Base-by-base conservation (phyloP, 179 eudicot species). In the Spergularia azorica region DNA sequence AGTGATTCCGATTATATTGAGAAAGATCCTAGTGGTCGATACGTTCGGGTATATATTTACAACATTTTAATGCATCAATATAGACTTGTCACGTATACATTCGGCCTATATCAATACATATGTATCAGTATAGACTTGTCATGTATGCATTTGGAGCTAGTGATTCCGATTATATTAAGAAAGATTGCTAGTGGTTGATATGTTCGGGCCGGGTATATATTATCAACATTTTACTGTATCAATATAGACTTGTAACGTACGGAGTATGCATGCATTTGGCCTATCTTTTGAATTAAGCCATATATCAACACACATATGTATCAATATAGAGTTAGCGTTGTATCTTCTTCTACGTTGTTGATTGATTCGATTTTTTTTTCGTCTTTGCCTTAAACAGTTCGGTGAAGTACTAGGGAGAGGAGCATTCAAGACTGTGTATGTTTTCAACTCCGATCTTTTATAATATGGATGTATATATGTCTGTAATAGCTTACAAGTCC, bases 391-490 rank as follows among this genome's bases (percentile, higher is more conserved):
- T 38, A n/a, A 72, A 68, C 92, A 93, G 92, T 90, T 79, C 76
- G 78, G 73, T 67, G 97, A 92, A 80, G 83, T 91, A 56, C 76
- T 92, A 77, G 97, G 97, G 79, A 92, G 84, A 81, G 97, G 96
- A 68, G 93, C 97, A 75, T 89, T 84, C 81, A 92, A 92, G 81
- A 89, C 95, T 73, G 94, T 91, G 97, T 92, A 91, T 78, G 92
- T 14, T 73, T 80, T 64, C 65, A 48, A 64, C 73, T 84, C 67
- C 58, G n/a, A 21, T 57, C 60, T 41, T 70, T 68, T 26, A 26
- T n/a, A n/a, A n/a, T 26, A 26, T 26, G 32, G 32, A 26, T 26
- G 32, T 26, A 26, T 26, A 26, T 2, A 26, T 26, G 32, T 26
- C 32, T 26, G 32, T 26, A 26, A 26, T 26, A 26, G 32, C 32